A percentile compares a stretch with the other conserved stretches of the same genome.
phyloP scores from a whole-genome alignment of 2,329 filamentous ascomycete genomes.

The Colletotrichum sidae region DNA sequence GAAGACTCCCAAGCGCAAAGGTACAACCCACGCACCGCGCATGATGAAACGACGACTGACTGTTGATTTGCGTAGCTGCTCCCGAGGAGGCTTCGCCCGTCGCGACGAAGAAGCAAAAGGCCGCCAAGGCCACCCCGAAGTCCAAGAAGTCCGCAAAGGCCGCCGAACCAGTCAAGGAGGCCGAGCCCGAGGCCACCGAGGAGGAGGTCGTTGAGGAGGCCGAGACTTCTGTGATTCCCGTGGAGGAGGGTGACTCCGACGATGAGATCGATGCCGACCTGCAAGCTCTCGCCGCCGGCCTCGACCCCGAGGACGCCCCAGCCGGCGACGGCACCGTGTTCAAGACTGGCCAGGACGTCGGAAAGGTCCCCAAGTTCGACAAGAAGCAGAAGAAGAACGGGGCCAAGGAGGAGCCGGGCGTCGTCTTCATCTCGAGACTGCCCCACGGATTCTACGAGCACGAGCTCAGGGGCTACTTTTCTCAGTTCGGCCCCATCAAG shows the following conservation, averaged over 20 bases:
- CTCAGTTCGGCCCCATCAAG: conserved; percentile 88
- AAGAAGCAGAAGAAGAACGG: conserved; percentile 54
- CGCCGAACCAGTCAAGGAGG: conserved; percentile 44
- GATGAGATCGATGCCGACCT: conserved; percentile 56
- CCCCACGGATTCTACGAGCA: conserved; percentile 97
- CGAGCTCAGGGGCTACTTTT: conserved; percentile 93
- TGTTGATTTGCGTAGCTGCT: conserved; percentile 43
- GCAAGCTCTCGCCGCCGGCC: conserved; percentile 55
- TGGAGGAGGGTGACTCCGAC: conserved; percentile 49
- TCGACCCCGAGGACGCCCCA: conserved; percentile 54
- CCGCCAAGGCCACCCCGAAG: conserved; percentile 49
- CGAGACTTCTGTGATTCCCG: conserved; percentile 38
- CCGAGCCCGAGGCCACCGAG: conserved; percentile 38
- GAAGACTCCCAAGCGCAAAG: conserved; percentile 50
- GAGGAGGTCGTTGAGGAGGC: conserved; percentile 39
- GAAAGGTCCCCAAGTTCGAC: conserved; percentile 62
- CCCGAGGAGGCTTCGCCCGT: conserved; percentile 58
- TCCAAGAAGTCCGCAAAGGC: background rate
- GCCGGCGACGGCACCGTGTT: conserved; percentile 51
- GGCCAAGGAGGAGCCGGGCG: conserved; percentile 71
- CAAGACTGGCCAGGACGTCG: conserved; percentile 62
- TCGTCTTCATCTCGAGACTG: conserved; percentile 90
- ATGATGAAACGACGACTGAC: background rate
- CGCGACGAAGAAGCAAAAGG: conserved; percentile 59
- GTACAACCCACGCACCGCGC: conserved; percentile 35